Conservation (phyloP, 306 rosid species). For the Rubus parviflorus region DNA sequence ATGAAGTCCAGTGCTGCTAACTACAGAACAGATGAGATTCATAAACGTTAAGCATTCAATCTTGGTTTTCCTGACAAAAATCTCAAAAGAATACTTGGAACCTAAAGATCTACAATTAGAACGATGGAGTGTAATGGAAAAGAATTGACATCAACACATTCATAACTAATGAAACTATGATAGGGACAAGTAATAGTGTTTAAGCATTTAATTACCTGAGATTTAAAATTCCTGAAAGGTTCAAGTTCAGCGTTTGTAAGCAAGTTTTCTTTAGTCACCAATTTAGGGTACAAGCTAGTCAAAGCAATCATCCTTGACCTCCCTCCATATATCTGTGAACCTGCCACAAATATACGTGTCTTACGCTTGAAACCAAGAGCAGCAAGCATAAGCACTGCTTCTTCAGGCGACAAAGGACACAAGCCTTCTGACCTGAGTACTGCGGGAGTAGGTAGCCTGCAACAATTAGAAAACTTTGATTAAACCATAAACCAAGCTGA, state of each 20-base stretch:
- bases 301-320: slow-evolving; percentile 68
- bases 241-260: slow-evolving; percentile 69
- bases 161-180: neutral
- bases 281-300: slow-evolving; percentile 80
- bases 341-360: slow-evolving; percentile 82
- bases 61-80: neutral
- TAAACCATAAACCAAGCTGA: slow-evolving; percentile 2
- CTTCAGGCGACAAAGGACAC: slow-evolving; percentile 94
- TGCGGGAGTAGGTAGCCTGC: slow-evolving; percentile 80
- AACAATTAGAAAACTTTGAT: slow-evolving; percentile 20
- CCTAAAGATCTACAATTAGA: neutral
- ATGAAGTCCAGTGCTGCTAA: slow-evolving; percentile 96
- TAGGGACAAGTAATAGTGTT: slow-evolving; percentile 9
- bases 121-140: neutral
- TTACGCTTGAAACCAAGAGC: slow-evolving; percentile 95
- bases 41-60: neutral
- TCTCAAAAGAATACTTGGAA: neutral
- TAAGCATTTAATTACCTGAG: slow-evolving; percentile 64
- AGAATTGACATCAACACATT: neutral
- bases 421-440: slow-evolving; percentile 88
- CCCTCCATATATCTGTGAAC: slow-evolving; percentile 91
- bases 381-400: slow-evolving; percentile 90
- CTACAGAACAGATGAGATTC: slow-evolving; percentile 36
- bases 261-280: slow-evolving; percentile 92
- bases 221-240: slow-evolving; percentile 80